Conservation (phyloP, 306 rosid genomes). For the Trifolium pratense region DNA sequence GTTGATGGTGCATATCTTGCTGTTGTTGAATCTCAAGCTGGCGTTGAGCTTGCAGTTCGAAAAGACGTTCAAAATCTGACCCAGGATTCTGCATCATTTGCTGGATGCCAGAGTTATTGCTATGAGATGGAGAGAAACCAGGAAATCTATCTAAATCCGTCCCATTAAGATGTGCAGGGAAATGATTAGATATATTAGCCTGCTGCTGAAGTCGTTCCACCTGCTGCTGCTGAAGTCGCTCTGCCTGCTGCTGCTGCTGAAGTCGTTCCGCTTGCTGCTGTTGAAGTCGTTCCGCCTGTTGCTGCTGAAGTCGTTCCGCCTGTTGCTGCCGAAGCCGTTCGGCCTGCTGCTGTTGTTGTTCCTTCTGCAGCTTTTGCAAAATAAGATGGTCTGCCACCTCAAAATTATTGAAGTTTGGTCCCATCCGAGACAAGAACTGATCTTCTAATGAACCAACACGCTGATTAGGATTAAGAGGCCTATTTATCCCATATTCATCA, state of each 20-base stretch:
- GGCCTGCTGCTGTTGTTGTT: slow-evolving; percentile 46
- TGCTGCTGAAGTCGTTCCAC: slow-evolving; percentile 47
- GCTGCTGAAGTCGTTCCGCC: slow-evolving; percentile 46
- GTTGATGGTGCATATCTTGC: slow-evolving; percentile 66
- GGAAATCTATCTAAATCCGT: slow-evolving; percentile 54
- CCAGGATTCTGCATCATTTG: slow-evolving; percentile 55
- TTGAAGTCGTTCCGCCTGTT: slow-evolving; percentile 39
- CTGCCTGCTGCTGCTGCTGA: slow-evolving; percentile 5
- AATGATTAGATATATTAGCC: slow-evolving; percentile 43
- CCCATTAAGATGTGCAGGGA: slow-evolving; percentile 51
- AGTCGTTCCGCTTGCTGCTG: slow-evolving; percentile 41
- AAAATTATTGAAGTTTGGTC: slow-evolving; percentile 45
- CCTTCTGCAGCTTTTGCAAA: slow-evolving; percentile 55
- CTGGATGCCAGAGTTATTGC: slow-evolving; percentile 51
- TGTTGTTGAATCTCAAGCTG: slow-evolving; percentile 65
- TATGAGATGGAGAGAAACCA: slow-evolving; percentile 50
- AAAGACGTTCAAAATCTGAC: slow-evolving; percentile 57
- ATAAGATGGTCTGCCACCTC: slow-evolving; percentile 54
- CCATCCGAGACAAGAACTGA: slow-evolving; percentile 50
- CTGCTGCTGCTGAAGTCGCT: slow-evolving; percentile 49
- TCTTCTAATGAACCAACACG: slow-evolving; percentile 55
- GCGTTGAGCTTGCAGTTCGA: slow-evolving; percentile 54
- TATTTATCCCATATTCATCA: slow-evolving; percentile 47
- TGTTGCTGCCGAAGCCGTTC: slow-evolving; percentile 12
- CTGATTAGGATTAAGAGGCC: slow-evolving; percentile 47